A percentile compares a stretch with the other conserved stretches of the same genome.
phyloP scores from a whole-genome alignment of 2,329 filamentous ascomycete species.

The Fusarium newnesense region DNA sequence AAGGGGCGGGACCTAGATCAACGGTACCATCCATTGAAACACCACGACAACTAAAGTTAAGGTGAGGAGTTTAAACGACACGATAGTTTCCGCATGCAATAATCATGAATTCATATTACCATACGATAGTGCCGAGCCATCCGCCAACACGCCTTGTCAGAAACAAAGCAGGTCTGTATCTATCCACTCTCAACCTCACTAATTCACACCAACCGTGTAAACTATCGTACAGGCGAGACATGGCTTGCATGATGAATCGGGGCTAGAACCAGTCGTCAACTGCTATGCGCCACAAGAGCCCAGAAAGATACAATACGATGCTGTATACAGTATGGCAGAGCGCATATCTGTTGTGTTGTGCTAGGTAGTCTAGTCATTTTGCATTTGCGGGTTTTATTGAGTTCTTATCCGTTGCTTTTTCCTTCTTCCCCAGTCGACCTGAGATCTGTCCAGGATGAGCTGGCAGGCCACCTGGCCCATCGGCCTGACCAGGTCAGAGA shows the following conservation, averaged over 20 bases:
- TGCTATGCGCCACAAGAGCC: slow-evolving; percentile 30
- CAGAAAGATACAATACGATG: slow-evolving; percentile 5
- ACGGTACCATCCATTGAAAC: slow-evolving; percentile 13
- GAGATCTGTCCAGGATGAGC: slow-evolving; percentile 38
- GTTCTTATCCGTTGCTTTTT: slow-evolving; percentile 2
- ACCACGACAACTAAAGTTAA: slow-evolving; percentile 15
- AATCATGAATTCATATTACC: slow-evolving; percentile 2
- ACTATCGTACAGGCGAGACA: slow-evolving; percentile 35
- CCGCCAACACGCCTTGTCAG: slow-evolving; percentile 1
- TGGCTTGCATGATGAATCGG: slow-evolving; percentile 40
- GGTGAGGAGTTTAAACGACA: background rate
- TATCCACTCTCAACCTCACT: background rate
- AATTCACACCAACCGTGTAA: slow-evolving; percentile 5
- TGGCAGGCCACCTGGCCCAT: slow-evolving; percentile 15
- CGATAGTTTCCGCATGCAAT: slow-evolving; percentile 34
- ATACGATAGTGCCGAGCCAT: slow-evolving; percentile 28
- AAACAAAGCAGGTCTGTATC: slow-evolving; percentile 20
- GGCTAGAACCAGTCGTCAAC: slow-evolving; percentile 25
- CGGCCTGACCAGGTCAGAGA: slow-evolving; percentile 20
- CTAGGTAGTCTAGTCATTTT: background rate
- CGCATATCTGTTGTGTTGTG: background rate
- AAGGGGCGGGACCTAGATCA: slow-evolving; percentile 31
- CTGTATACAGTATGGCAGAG: slow-evolving; percentile 19
- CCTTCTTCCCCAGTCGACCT: slow-evolving; percentile 27
- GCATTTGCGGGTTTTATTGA: slow-evolving; percentile 17